Evolutionary conservation across 192 early-diverging fungal genomes (phyloP).

Genomic region (Gamsiella multidivaricata): DNA sequence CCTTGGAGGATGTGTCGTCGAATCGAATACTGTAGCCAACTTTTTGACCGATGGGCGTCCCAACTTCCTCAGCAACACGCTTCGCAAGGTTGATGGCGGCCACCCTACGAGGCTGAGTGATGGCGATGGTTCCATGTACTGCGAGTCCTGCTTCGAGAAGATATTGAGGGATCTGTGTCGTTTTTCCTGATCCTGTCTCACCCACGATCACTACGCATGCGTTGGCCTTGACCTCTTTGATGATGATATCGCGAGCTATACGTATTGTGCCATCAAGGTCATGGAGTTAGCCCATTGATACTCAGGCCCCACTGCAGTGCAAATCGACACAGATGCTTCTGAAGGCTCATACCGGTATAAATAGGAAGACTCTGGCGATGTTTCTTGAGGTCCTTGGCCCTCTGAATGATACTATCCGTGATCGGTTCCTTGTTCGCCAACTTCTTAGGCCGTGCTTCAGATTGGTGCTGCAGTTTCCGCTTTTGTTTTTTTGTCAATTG

Average conservation of each 20-base stretch:
- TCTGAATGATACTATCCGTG: slow-evolving; percentile 29
- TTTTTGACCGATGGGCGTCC: slow-evolving; percentile 71
- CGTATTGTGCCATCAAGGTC: neutral
- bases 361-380: slow-evolving; percentile 39
- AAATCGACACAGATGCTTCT: neutral
- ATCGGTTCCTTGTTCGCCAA: slow-evolving; percentile 27
- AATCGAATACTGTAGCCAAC: slow-evolving; percentile 98
- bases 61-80: slow-evolving; percentile 85
- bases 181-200: slow-evolving; percentile 98
- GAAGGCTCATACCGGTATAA: slow-evolving; percentile 22
- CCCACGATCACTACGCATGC: slow-evolving; percentile 96
- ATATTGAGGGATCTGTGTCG: slow-evolving; percentile 98
- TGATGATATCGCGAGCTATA: slow-evolving; percentile 51
- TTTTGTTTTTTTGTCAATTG: slow-evolving; percentile 38
- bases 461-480: slow-evolving; percentile 15
- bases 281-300: neutral
- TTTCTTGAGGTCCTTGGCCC: slow-evolving; percentile 40
- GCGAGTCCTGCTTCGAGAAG: slow-evolving; percentile 76
- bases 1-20: slow-evolving; percentile 84
- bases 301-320: neutral
- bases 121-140: slow-evolving; percentile 74
- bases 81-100: slow-evolving; percentile 85
- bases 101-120: slow-evolving; percentile 88
- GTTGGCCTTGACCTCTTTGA: slow-evolving; percentile 91
- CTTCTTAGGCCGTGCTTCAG: slow-evolving; percentile 26